A percentile compares a stretch with the other conserved stretches of the same genome.
phyloP scores from a whole-genome alignment of 2,329 filamentous ascomycete species.

The Cordyceps javanica region DNA sequence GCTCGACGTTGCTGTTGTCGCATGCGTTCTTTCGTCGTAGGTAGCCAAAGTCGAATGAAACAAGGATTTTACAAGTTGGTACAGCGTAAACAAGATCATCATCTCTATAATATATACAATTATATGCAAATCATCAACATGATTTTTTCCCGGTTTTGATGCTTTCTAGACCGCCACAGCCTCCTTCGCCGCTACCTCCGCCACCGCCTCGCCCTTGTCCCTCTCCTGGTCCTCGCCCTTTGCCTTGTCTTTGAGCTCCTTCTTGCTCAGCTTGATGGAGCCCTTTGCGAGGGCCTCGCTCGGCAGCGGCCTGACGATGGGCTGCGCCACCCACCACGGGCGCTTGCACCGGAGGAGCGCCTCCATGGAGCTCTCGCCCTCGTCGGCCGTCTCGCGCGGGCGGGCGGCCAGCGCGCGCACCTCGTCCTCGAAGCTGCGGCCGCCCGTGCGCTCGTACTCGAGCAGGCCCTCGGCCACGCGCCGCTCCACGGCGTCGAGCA shows the following conservation, averaged over 20 bases:
- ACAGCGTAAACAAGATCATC: background rate
- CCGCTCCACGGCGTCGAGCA: conserved; percentile 68
- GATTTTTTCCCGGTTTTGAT: background rate
- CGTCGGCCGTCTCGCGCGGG: conserved; percentile 32
- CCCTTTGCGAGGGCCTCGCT: conserved; percentile 82
- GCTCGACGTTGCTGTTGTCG: background rate
- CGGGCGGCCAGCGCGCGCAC: conserved; percentile 20
- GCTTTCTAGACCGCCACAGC: conserved; percentile 16
- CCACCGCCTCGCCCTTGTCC: conserved; percentile 7
- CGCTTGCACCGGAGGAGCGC: conserved; percentile 68
- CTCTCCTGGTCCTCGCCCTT: conserved; percentile 16
- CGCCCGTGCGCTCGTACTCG: conserved; percentile 54
- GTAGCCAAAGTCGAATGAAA: background rate
- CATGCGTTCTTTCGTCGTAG: too few species aligned
- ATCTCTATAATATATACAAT: background rate
- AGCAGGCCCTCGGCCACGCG: conserved; percentile 67
- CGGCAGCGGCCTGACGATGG: conserved; percentile 78
- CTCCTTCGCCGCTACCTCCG: conserved; percentile 39
- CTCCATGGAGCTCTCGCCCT: conserved; percentile 52
- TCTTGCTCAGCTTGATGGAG: conserved; percentile 68
- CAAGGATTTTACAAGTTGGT: background rate
- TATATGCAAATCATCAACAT: background rate
- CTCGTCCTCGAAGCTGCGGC: conserved; percentile 42
- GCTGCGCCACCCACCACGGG: conserved; percentile 87
- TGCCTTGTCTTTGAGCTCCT: conserved; percentile 44